Conservation (phyloP, 148 eudicot genomes). For the Rhododendron mucronatum region DNA sequence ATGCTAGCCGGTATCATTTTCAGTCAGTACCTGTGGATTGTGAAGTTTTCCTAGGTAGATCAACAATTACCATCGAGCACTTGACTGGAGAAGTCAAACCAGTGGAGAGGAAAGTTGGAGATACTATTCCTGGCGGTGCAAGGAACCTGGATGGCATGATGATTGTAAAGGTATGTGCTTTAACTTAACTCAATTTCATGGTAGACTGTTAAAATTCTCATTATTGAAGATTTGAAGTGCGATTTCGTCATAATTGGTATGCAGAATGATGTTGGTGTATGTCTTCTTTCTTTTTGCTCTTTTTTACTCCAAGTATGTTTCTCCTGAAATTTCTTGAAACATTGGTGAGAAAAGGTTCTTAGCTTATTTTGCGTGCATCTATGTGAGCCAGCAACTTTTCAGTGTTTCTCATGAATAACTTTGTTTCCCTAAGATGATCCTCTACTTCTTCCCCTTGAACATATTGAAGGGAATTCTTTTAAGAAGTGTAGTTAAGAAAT, state of each 20-base stretch:
- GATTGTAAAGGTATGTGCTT: constrained; percentile 63
- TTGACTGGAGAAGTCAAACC: constrained; percentile 98
- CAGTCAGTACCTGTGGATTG: constrained; percentile 99
- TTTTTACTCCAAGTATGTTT: background rate
- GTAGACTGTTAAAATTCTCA: background rate
- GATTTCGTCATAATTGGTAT: background rate
- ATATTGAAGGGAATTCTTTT: background rate
- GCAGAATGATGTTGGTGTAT: background rate
- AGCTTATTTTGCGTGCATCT: background rate
- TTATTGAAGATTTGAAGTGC: background rate
- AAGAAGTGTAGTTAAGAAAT: background rate
- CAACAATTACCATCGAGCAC: constrained; percentile 94
- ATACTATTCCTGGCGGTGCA: constrained; percentile 95
- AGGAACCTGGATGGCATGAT: constrained; percentile 98
- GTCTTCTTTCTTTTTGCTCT: background rate
- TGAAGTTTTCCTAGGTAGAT: constrained; percentile 86
- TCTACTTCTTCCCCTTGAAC: background rate
- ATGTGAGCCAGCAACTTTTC: background rate
- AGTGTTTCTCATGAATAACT: background rate
- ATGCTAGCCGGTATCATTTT: constrained; percentile 19
- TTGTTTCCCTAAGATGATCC: background rate
- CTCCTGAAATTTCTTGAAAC: background rate
- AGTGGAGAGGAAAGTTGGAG: constrained; percentile 64
- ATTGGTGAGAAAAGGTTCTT: background rate
- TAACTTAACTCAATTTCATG: background rate